These are phyloP conservation scores for Globisporangium canariense DNA, from an alignment of 352 stramenopile genomes.

Conservation along the genomic window DNA sequence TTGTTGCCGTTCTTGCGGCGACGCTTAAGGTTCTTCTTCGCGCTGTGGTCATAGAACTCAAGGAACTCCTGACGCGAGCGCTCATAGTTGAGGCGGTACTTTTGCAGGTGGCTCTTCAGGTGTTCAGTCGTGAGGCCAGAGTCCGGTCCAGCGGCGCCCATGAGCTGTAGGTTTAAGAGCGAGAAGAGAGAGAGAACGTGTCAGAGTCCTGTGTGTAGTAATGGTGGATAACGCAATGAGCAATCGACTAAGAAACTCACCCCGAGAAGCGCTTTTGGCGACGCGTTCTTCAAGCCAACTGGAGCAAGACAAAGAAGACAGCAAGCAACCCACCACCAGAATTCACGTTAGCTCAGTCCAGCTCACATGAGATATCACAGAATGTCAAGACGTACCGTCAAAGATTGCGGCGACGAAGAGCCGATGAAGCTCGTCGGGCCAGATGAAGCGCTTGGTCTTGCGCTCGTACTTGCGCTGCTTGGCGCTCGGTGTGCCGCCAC, in stretches of 20 bases:
- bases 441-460: constrained; percentile 87
- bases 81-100: constrained; percentile 88
- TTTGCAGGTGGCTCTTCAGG: constrained; percentile 87
- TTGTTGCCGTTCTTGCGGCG: constrained; percentile 39
- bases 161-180: constrained; percentile 40
- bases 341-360: constrained; percentile 6
- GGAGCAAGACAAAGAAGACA: background rate
- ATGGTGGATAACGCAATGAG: background rate
- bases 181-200: constrained; percentile 11
- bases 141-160: constrained; percentile 53
- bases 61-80: constrained; percentile 82
- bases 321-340: background rate
- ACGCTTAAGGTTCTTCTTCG: constrained; percentile 56
- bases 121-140: constrained; percentile 80
- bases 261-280: constrained; percentile 73
- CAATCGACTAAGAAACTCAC: constrained; percentile 27
- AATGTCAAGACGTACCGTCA: constrained; percentile 38
- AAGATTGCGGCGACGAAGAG: constrained; percentile 88
- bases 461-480: constrained; percentile 86
- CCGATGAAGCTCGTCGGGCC: constrained; percentile 84
- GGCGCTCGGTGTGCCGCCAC: constrained; percentile 19
- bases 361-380: constrained; percentile 2
- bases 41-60: constrained; percentile 81
- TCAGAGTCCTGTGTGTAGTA: background rate
- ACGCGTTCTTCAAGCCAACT: constrained; percentile 88